Conservation (phyloP, 1,284 basidiomycete species). For the Sutorius eximius region DNA sequence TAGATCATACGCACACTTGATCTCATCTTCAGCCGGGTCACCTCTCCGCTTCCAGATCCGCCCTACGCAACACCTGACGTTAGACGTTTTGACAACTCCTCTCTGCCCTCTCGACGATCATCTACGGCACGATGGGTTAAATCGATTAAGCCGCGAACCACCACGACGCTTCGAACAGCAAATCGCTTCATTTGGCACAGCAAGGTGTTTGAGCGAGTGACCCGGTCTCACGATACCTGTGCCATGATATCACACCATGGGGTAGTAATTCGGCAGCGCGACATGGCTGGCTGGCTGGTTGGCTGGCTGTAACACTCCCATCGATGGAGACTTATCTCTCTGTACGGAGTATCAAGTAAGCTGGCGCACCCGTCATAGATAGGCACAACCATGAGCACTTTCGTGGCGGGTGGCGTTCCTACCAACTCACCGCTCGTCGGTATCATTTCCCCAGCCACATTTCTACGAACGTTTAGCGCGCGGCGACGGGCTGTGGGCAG, state of each 20-base stretch:
- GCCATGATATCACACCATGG: background rate
- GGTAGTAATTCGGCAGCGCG: background rate
- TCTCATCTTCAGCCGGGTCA: background rate
- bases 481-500: background rate
- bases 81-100: background rate
- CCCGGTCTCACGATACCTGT: slow-evolving; percentile 1
- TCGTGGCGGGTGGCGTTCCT: slow-evolving; percentile 7
- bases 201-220: background rate
- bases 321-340: slow-evolving; percentile 4
- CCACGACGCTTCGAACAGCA: background rate
- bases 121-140: background rate
- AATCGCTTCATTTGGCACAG: background rate
- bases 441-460: background rate
- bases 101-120: background rate
- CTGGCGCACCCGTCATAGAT: slow-evolving; percentile 1
- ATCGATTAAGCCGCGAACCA: background rate
- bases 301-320: slow-evolving; percentile 5
- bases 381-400: slow-evolving; percentile 10
- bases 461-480: background rate
- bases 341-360: slow-evolving; percentile 16
- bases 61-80: background rate
- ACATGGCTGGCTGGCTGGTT: background rate
- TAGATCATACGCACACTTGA: background rate
- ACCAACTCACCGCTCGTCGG: background rate
- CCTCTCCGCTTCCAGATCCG: slow-evolving; percentile 8